These are phyloP conservation scores for Wickerhamomyces hampshirensis DNA, from an alignment of 805 yeast species.

Conservation along the genomic window DNA sequence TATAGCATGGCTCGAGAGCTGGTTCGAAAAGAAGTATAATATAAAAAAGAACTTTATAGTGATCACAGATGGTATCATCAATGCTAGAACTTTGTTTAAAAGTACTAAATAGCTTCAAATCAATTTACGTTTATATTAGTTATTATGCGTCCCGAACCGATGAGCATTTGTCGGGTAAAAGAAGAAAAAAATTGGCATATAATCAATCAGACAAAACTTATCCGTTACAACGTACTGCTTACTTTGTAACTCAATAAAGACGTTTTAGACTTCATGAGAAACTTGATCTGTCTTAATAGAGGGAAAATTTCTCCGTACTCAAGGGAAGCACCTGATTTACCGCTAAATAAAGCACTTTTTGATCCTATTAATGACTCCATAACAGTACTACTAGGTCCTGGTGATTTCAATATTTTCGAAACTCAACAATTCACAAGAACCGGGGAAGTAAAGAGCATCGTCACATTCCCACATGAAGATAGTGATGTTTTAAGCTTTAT, in stretches of 20 bases:
- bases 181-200: constrained; percentile 1
- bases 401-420: constrained; percentile 55
- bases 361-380: constrained; percentile 73
- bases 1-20: constrained; percentile 53
- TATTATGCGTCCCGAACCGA: constrained; percentile 10
- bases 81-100: constrained; percentile 35
- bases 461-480: constrained; percentile 49
- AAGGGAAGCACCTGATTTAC: constrained; percentile 58
- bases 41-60: constrained; percentile 37
- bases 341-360: constrained; percentile 50
- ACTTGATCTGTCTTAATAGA: constrained; percentile 46
- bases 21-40: constrained; percentile 28
- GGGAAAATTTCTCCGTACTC: constrained; percentile 51
- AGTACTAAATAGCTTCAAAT: constrained; percentile 6
- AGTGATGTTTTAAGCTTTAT: constrained; percentile 47
- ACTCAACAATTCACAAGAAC: constrained; percentile 70
- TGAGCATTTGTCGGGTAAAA: constrained; percentile 4
- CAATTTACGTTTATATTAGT: background rate
- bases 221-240: background rate
- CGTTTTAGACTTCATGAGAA: constrained; percentile 33
- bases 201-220: too few relatives aligned
- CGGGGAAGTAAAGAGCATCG: constrained; percentile 55
- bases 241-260: too few relatives aligned
- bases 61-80: constrained; percentile 43
- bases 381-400: constrained; percentile 55